Percentiles rank a stretch among this genome's conserved stretches.
Conservation (phyloP, 805 yeast species). For the Suhomyces tanzawaensis region DNA sequence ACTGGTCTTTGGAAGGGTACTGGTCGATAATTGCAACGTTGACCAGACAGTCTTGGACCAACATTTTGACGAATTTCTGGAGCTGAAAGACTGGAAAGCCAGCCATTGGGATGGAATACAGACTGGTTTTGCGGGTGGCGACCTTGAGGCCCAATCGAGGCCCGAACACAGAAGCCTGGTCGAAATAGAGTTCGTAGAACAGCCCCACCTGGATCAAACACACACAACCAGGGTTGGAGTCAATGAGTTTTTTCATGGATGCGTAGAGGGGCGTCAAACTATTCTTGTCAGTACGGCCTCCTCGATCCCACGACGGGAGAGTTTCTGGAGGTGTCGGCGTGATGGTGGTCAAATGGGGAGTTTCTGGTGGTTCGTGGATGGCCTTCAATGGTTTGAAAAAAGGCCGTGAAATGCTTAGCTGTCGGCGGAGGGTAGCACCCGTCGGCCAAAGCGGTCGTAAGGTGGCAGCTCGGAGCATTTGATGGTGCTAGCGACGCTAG, state of each 20-base stretch:
- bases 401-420: no score
- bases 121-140: slow-evolving; percentile 51
- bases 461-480: no score
- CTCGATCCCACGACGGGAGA: slow-evolving; percentile 37
- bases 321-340: neutral
- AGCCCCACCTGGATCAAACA: slow-evolving; percentile 76
- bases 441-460: no score
- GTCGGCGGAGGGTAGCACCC: no score
- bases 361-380: neutral
- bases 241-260: slow-evolving; percentile 29
- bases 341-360: neutral
- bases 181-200: slow-evolving; percentile 84
- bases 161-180: slow-evolving; percentile 77
- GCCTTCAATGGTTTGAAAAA: neutral
- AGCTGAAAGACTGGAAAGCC: slow-evolving; percentile 82
- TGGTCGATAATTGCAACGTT: slow-evolving; percentile 88
- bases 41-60: slow-evolving; percentile 66
- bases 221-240: slow-evolving; percentile 37
- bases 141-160: slow-evolving; percentile 69
- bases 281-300: slow-evolving; percentile 32
- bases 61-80: slow-evolving; percentile 66
- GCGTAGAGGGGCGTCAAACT: slow-evolving; percentile 37
- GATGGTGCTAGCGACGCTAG: no score
- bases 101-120: slow-evolving; percentile 65
- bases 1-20: slow-evolving; percentile 20